phyloP scores from a whole-genome alignment of 257 asterid genomes.

The Euphrasia confusa region DNA sequence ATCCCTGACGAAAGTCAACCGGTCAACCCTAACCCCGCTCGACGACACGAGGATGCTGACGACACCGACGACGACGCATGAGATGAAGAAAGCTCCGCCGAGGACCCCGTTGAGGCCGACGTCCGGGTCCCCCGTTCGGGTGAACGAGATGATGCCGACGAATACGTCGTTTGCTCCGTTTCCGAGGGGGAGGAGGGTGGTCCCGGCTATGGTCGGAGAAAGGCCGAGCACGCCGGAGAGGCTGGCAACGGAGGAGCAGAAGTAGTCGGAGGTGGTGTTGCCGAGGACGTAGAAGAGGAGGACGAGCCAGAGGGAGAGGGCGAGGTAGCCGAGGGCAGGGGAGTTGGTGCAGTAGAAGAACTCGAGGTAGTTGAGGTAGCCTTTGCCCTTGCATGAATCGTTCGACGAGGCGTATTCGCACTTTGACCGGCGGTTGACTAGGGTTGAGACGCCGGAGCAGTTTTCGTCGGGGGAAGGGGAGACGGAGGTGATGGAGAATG shows the following conservation, averaged over 20 bases:
- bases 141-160: constrained; percentile 53
- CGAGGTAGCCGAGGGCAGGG: constrained; percentile 38
- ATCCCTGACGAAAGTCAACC: constrained; percentile 61
- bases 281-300: constrained; percentile 60
- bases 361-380: constrained; percentile 57
- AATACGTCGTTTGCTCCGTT: constrained; percentile 84
- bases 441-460: constrained; percentile 33
- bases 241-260: constrained; percentile 58
- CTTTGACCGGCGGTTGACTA: constrained; percentile 32
- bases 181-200: constrained; percentile 81
- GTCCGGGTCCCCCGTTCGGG: constrained; percentile 46
- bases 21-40: constrained; percentile 33
- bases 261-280: constrained; percentile 67
- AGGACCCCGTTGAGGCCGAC: constrained; percentile 68
- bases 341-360: constrained; percentile 46
- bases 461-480: constrained; percentile 21
- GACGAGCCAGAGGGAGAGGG: constrained; percentile 48
- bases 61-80: constrained; percentile 67
- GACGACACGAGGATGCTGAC: constrained; percentile 44
- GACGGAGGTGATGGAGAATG: neutral
- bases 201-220: constrained; percentile 74
- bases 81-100: constrained; percentile 76
- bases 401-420: constrained; percentile 41
- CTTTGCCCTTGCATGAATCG: constrained; percentile 37
- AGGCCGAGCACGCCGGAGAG: constrained; percentile 46